Base-by-base conservation (phyloP, 1,284 basidiomycete species). In the Leccinum insolens region DNA sequence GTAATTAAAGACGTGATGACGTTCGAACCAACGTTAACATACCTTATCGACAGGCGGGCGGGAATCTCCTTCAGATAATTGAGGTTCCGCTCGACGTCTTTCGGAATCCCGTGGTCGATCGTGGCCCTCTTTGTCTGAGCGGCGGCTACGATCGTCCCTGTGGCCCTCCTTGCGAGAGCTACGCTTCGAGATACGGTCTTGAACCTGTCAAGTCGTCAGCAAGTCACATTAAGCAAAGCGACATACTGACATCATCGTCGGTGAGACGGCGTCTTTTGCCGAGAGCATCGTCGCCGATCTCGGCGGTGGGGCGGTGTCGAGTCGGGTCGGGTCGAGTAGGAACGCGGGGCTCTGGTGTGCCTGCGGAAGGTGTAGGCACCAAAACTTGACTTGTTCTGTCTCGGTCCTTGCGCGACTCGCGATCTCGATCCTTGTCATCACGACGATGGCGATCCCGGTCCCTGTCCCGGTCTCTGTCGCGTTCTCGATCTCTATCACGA, bases 111-210 rank as follows among this genome's bases (percentile, higher is more conserved):
- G 85, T 25, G 76, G 80, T 67, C 89, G 83, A 25, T 92, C 90
- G 67, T 89, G 85, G 17, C 83, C 78, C 41, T 91, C 90, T 76
- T 91, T 91, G 59, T 92, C 91, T n/a, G 84, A 81, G 58, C 91
- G 85, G 39, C 90, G 86, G 70, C 79, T 80, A 49, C 91, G 83
- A 41, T 93, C 91, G 68, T 93, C 91, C 66, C 91, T 86, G 73
- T 92, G 89, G 34, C 85, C 80, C 7, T 93, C 91, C 75, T 91
- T 91, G 62, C 92, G 88, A 68, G 91, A 89, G 65, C 86, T 85
- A 39, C 91, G 88, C 76, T 93, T 93, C 14, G 88, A 85, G 58
- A 84, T 83, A 69, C 92, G 86, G 65, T 93, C 92, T 17, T 25
- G 15, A 68, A 86, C 80, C 90, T 93, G 71, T 63, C 57, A 64